Evolutionary conservation across 331 rosid species (phyloP).

Genomic region (Malus hybrid): DNA sequence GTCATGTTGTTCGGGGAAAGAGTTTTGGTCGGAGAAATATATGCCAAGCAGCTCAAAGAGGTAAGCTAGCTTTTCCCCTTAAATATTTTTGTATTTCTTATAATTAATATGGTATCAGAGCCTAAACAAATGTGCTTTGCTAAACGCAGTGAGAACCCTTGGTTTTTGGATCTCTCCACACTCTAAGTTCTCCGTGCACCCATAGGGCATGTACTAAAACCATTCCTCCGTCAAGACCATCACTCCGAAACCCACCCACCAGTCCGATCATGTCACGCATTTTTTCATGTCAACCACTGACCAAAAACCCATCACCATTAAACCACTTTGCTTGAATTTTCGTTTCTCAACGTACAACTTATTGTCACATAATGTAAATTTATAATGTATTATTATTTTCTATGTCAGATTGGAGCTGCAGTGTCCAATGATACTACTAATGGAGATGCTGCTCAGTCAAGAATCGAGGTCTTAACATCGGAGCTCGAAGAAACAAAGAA

Average conservation of each 20-base stretch:
- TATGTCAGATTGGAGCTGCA: slow-evolving; percentile 29
- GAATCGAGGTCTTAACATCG: slow-evolving; percentile 27
- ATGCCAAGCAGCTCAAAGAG: slow-evolving; percentile 71
- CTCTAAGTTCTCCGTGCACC: background rate
- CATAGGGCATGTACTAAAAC: background rate
- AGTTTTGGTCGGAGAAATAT: slow-evolving; percentile 75
- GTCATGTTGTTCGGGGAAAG: slow-evolving; percentile 77
- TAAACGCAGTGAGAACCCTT: too few species aligned
- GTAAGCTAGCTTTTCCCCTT: slow-evolving; percentile 12
- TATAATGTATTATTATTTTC: background rate
- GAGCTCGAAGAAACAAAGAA: slow-evolving; percentile 62
- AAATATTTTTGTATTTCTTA: too few species aligned
- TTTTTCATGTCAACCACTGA: background rate
- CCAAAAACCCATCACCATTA: background rate
- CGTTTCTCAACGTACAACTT: background rate
- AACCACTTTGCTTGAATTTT: background rate
- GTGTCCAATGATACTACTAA: slow-evolving; percentile 15
- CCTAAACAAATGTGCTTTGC: too few species aligned
- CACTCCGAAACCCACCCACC: background rate
- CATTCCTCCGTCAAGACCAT: background rate
- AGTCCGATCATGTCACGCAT: background rate
- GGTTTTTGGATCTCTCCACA: too few species aligned
- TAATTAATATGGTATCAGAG: too few species aligned
- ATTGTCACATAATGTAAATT: background rate
- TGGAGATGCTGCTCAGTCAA: slow-evolving; percentile 26